Percentiles rank a stretch among this genome's conserved stretches.
Evolutionary conservation across 2,329 filamentous ascomycete species (phyloP).

Genomic region (Colletotrichum viniferum): DNA sequence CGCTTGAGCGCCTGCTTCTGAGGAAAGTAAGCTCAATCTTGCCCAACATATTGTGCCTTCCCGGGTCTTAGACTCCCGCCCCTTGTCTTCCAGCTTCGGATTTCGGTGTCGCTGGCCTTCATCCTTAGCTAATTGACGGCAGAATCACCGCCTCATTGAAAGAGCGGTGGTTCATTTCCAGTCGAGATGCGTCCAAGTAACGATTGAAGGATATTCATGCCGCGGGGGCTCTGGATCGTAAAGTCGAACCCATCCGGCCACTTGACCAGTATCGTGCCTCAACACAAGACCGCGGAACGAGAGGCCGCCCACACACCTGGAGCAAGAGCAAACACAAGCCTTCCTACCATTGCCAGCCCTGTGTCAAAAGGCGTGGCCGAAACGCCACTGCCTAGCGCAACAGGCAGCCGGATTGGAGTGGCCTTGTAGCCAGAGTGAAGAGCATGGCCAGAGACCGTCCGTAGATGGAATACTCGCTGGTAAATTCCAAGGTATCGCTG

Average conservation of each 20-base stretch:
- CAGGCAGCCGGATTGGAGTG: neutral
- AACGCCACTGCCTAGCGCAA: neutral
- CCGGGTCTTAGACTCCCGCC: neutral
- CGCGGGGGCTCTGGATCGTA: neutral
- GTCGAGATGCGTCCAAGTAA: neutral
- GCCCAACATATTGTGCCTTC: neutral
- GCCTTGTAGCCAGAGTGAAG: neutral
- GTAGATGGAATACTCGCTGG: neutral
- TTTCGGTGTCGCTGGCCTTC: neutral
- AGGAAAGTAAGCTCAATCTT: neutral
- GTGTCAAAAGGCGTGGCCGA: neutral
- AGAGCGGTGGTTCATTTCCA: neutral
- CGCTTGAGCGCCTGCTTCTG: neutral
- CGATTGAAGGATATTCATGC: neutral
- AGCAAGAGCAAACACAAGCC: neutral
- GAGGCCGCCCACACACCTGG: neutral
- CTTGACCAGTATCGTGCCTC: neutral
- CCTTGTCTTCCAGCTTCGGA: neutral
- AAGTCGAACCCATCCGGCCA: neutral
- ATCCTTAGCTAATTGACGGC: neutral
- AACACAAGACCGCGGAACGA: neutral
- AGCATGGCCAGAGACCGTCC: neutral
- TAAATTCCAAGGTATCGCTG: neutral
- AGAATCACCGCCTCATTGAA: neutral
- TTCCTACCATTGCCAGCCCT: neutral